Evolutionary conservation across 768 basidiomycete genomes (phyloP), one percentile per base, ranked within the genome.

Genomic region (Lactarius trivialis): DNA sequence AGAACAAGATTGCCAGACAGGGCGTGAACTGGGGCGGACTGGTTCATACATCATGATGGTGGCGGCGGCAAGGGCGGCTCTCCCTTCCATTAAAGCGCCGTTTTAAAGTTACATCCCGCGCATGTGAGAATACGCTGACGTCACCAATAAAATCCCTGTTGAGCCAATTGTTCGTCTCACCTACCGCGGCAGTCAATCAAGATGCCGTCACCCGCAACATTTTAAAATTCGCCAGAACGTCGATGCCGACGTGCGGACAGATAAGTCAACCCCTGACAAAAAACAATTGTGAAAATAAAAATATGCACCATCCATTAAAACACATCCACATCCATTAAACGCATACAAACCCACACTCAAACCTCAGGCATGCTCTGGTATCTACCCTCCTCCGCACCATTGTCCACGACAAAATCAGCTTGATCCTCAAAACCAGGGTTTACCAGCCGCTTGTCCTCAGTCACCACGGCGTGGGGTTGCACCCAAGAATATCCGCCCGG

Each of bases 401-500:
- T 36, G 8, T 39, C 59, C 54, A 52, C 60, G 9, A 36, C 54
- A 21, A 56, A 53, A 41, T 55, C 57, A 19, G 37, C 65, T 28
- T 49, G 64, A 26, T 74, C 60, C 58, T 70, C 72, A 54, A 79
- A 60, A 32, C 86, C 91, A 17, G 92, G 92, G 73, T 93, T 94
- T 3, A 89, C 75, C 67, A 79, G 77, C 60, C 94, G 76, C 72
- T 79, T 80, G 73, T 95, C 93, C 71, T 88, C 83, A 50, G 84
- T 85, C 57, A 81, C 85, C 33, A 81, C 69, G 24, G 74, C 85
- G 34, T 74, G 71, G 5, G 82, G 81, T 68, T 91, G 78, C 30
- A 95, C 72, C 91, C 91, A 97, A 49, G 90, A 88, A 68, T 80
- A 86, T 19, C 90, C 89, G 34, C 80, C 76, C 0, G 94, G 91